Evolutionary conservation across 352 stramenopile species (phyloP), one percentile per base, ranked within the genome.

Genomic region (Phytopythium sindhum): DNA sequence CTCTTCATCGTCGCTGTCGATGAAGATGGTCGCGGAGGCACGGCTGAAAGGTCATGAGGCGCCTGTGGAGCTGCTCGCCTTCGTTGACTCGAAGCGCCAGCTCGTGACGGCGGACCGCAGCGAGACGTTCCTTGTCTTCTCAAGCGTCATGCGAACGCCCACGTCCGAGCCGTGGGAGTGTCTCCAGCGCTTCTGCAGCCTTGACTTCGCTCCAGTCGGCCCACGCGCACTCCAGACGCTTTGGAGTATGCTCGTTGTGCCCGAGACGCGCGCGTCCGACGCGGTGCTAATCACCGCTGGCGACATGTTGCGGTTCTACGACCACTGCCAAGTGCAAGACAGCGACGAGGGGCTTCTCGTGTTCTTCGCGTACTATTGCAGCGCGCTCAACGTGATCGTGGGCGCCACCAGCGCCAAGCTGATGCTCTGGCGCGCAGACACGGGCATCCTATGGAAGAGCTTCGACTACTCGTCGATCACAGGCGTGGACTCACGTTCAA

Each of bases 71-170:
- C 50, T 78, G 17, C 59, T 86, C 21, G 63, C 61, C 5, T 87
- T 89, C 39, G 73, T 90, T 2, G 81, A 93, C 31, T 80, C 70
- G 6, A 88, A 78, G 19, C 77, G 72, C 5, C 81, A 89, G 29
- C 68, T 93, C 9, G 42, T 91, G 12, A 89, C 74, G 24, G 68
- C 78, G 2, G 84, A 93, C 45, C 51, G 70, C 29, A 76, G 65
- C 0, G 72, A 78, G 3, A 77, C 67, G 11, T 83, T 78, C 45
- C 68, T 69, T 24, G 69, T 80, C 28, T 85, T 77, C 52, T 84
- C 79, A 45, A 81, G 77, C 57, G 75, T 86, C 17, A 68, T 78
- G 61, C 61, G 67, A 24, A 81, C 74, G 3, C 70, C 69, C 1
- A 83, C 72, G 21, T 81, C 77, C 2, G 74, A 83, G 39, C 67